Evolutionary conservation across 495 filamentous ascomycete species (phyloP).

Genomic region (Amphirosellinia nigrospora): DNA sequence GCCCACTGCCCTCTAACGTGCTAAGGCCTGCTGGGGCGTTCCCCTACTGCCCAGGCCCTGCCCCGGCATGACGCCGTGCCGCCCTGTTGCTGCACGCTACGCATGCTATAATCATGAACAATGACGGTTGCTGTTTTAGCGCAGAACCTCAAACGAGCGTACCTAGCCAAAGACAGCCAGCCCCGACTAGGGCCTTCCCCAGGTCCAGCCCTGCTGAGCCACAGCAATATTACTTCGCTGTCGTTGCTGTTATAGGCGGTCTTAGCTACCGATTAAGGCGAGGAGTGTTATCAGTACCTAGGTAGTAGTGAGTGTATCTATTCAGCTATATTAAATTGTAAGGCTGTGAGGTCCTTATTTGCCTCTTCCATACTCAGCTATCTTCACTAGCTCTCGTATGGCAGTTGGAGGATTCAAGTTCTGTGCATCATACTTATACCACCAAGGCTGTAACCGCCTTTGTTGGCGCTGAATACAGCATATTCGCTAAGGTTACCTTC

Average conservation of each 20-base stretch:
- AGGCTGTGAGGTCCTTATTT: background rate
- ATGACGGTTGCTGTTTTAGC: constrained; percentile 24
- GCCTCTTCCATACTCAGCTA: background rate
- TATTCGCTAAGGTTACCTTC: constrained; percentile 21
- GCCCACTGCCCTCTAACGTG: constrained; percentile 20
- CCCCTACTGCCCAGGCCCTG: background rate
- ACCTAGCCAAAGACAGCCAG: constrained; percentile 14
- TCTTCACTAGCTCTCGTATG: background rate
- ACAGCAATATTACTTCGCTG: background rate
- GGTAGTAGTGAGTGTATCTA: background rate
- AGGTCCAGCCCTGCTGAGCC: constrained; percentile 17
- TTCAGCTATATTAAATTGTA: background rate
- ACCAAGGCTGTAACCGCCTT: constrained; percentile 1
- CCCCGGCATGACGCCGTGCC: background rate
- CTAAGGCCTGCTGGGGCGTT: background rate
- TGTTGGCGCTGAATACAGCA: background rate
- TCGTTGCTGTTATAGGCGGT: background rate
- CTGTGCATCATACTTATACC: background rate
- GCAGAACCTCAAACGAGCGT: constrained; percentile 20
- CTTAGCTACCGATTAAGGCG: background rate
- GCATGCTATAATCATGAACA: constrained; percentile 13
- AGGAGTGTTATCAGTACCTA: background rate
- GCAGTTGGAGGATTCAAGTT: constrained; percentile 5
- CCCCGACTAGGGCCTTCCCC: background rate
- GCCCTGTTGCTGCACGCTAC: constrained; percentile 10